Evolutionary conservation across 768 basidiomycete species (phyloP), one percentile per base, ranked within the genome.

Genomic region (Collybia mongolica): DNA sequence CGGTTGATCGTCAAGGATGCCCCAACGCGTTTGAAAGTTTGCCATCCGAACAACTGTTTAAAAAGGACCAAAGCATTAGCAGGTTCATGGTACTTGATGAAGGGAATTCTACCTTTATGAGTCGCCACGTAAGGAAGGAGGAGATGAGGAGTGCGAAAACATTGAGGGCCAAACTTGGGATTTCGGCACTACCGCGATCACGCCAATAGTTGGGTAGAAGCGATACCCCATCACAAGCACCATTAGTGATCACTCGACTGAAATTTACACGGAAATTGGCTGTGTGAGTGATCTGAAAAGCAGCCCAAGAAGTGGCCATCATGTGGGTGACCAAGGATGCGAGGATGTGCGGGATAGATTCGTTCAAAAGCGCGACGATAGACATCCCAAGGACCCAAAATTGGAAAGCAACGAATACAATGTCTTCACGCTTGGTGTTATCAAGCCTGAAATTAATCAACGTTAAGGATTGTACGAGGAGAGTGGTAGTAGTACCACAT

Each of bases 11-110:
- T 74, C 56, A 81, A 68, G 5, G 84, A 88, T 9, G 90, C 88
- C 32, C 90, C 89, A 45, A 91, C 82, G 49, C 88, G 86, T 65
- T 90, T 90, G 77, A 91, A 93, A 0, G 89, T 93, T 66, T 89
- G 87, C 89, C 89, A 93, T 39, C 90, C 87, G 63, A 88, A 92
- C 14, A 75, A 60, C 86, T 88, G 47, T 3, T 26, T 26, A 19
- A 26, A 17, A 41, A 15, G 36, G 19, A 35, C 36, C n/a, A 22
- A 17, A 28, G 48, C 22, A 23, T n/a, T 3, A 24, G 29, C 32
- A 37, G 48, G 35, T 44, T 41, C 29, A 18, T 43, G 24, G 3
- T 28, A 22, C 14, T 6, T 23, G 29, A 22, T 40, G 23, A 8
- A 19, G 5, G 14, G n/a, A 39, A 48, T 58, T 17, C n/a, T 46